These are phyloP conservation scores for Phytophthora macrochlamydospora DNA, from an alignment of 352 stramenopile genomes.

Conservation along the genomic window DNA sequence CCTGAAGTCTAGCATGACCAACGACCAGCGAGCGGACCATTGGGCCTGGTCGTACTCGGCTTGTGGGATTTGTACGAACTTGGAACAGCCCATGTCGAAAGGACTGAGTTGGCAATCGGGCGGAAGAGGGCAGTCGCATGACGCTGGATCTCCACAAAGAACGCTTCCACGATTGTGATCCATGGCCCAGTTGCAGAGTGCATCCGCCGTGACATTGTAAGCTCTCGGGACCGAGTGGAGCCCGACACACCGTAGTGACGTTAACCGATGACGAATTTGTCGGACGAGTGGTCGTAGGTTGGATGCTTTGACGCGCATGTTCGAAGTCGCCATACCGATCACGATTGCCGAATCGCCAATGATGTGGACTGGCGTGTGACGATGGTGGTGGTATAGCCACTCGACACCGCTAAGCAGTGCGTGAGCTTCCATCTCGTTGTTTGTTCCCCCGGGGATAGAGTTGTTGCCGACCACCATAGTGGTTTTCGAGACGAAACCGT, in stretches of 20 bases:
- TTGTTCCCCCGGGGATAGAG: slow-evolving; percentile 15
- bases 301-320: slow-evolving; percentile 17
- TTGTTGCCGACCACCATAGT: neutral
- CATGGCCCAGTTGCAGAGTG: slow-evolving; percentile 29
- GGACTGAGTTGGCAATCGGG: slow-evolving; percentile 1
- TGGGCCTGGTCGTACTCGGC: neutral
- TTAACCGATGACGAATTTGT: neutral
- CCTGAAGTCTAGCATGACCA: neutral
- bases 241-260: slow-evolving; percentile 7
- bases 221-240: neutral
- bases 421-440: slow-evolving; percentile 36
- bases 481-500: slow-evolving; percentile 23
- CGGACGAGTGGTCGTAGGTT: neutral
- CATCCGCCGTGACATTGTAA: slow-evolving; percentile 6
- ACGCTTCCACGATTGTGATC: slow-evolving; percentile 1
- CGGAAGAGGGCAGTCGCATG: neutral
- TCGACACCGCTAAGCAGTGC: slow-evolving; percentile 10
- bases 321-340: slow-evolving; percentile 5
- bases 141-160: too few species aligned
- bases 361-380: neutral
- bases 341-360: slow-evolving; percentile 25
- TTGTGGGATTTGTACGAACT: neutral
- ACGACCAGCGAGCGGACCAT: neutral
- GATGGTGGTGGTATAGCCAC: neutral
- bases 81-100: neutral